Base-by-base conservation (phyloP, 371 early-diverging fungal genomes). In the Mucor indicus region DNA sequence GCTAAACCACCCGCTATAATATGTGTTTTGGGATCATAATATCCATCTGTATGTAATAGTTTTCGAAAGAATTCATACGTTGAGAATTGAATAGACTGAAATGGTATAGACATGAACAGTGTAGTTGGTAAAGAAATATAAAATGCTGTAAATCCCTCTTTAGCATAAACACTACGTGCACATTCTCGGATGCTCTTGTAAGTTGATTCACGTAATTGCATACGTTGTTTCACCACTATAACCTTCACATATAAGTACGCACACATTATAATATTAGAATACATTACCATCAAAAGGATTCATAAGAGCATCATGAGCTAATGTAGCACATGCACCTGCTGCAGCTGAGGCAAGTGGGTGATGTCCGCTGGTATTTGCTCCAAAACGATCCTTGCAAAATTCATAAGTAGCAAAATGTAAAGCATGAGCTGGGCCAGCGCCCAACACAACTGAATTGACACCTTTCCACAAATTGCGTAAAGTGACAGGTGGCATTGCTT, bases 351-450 rank as follows among this genome's bases (percentile, higher is more conserved):
- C 84, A 31, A 90, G 17, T 7, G 80, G 71, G 42, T 84, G 84
- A 50, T 53, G 29, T 32, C 80, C 87, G 13, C 27, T 38, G 13
- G 40, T 60, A 52, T 71, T 73, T 8, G 64, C 84, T 11, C 79
- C 84, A 52, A 92, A 83, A 4, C 76, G 44, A 20, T 81, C 81
- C 73, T 95, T 98, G 48, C 84, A 86, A 23, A 85, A 77, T 54
- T 98, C 98, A 64, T 98, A 98, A 1, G 91, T 87, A 10, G 91
- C 93, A 79, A 96, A 98, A 60, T 95, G 93, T 20, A 98, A 71
- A 0, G 98, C 98, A 58, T 97, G 98, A 2, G 98, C 90, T 3
- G 98, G 98, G 0, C 98, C 98, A 1, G 96, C 95, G 6, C 96
- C 96, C 49, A 94, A 48, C 3, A 95, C 79, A 8, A 96, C 92